These are phyloP conservation scores for Agrostemma githago DNA, from an alignment of 148 eudicot species.

Conservation along the genomic window DNA sequence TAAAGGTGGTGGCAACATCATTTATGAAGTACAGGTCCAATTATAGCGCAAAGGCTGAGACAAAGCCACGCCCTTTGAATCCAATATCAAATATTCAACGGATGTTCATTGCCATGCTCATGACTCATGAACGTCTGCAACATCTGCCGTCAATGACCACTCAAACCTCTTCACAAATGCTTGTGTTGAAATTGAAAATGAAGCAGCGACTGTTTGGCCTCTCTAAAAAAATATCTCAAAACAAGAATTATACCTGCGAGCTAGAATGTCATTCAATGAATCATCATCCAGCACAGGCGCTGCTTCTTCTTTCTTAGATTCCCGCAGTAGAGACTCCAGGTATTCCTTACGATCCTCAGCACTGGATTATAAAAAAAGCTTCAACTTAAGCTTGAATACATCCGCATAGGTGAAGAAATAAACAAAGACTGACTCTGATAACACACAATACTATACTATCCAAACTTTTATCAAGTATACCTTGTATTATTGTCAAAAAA, in stretches of 20 bases:
- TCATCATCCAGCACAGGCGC: slow-evolving; percentile 93
- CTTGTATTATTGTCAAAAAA: slow-evolving; percentile 98
- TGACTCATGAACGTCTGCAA: background rate
- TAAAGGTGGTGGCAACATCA: no score
- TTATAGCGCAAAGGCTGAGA: no score
- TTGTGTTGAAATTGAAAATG: background rate
- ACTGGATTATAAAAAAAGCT: slow-evolving; percentile 39
- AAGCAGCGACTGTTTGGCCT: background rate
- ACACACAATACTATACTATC: slow-evolving; percentile 7
- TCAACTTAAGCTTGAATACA: slow-evolving; percentile 1
- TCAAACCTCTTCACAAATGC: background rate
- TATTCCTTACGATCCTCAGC: slow-evolving; percentile 98
- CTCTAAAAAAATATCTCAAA: background rate
- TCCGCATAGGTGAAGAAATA: background rate
- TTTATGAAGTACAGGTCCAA: no score
- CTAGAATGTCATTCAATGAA: slow-evolving; percentile 83
- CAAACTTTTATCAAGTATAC: slow-evolving; percentile 27
- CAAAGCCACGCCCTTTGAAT: background rate
- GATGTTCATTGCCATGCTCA: background rate
- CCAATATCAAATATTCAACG: background rate
- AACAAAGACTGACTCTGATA: background rate
- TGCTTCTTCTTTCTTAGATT: slow-evolving; percentile 94
- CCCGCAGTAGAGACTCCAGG: slow-evolving; percentile 89
- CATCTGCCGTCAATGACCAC: background rate
- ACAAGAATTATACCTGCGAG: slow-evolving; percentile 61